Evolutionary conservation across 345 rosid species (phyloP).

Genomic region (Mercurialis annua): DNA sequence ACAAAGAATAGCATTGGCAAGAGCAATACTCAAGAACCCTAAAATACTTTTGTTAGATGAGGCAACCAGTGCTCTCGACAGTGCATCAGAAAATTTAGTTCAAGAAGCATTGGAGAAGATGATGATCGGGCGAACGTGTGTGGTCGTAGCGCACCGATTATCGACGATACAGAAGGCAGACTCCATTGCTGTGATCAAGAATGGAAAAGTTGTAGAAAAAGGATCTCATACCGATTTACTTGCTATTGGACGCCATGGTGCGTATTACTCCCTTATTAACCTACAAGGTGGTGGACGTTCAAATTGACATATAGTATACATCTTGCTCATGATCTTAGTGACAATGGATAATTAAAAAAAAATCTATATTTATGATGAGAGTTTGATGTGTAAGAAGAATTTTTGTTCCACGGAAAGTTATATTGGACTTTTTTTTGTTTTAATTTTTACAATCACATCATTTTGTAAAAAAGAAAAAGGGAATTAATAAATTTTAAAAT

Average conservation of each 20-base stretch:
- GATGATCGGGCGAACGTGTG: slow-evolving; percentile 19
- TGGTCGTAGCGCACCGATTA: slow-evolving; percentile 14
- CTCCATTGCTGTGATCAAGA: slow-evolving; percentile 18
- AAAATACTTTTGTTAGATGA: slow-evolving; percentile 17
- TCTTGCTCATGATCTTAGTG: no score
- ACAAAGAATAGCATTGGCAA: slow-evolving; percentile 17
- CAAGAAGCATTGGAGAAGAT: slow-evolving; percentile 26
- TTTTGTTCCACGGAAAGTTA: no score
- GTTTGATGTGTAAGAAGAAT: no score
- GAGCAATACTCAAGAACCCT: slow-evolving; percentile 17
- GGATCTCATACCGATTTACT: slow-evolving; percentile 20
- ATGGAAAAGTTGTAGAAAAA: slow-evolving; percentile 19
- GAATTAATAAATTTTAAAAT: no score
- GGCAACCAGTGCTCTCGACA: slow-evolving; percentile 21
- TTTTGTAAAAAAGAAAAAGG: no score
- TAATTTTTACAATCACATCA: no score
- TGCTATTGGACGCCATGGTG: slow-evolving; percentile 10
- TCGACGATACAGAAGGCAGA: slow-evolving; percentile 21
- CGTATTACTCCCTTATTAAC: slow-evolving; percentile 12
- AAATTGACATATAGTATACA: no score
- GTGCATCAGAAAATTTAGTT: slow-evolving; percentile 17
- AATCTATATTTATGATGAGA: no score
- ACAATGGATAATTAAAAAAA: no score
- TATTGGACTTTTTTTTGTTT: no score
- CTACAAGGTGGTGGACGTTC: slow-evolving; percentile 6